Percentiles rank a stretch among this genome's conserved stretches.
Conservation (phyloP, 75 land plant species). For the Sequoia sempervirens region DNA sequence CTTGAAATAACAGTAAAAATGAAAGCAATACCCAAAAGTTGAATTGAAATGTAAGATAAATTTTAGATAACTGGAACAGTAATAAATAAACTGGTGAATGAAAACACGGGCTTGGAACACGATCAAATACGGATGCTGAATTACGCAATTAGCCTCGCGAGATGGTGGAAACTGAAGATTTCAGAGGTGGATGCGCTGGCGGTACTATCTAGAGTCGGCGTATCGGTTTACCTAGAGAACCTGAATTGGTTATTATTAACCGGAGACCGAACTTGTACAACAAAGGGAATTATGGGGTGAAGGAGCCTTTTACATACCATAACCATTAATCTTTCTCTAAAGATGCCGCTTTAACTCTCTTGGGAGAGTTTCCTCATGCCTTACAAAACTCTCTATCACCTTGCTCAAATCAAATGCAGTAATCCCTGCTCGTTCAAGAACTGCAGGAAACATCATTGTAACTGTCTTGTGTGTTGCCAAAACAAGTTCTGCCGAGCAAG, state of each 20-base stretch:
- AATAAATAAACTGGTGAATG: background rate
- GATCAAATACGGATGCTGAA: background rate
- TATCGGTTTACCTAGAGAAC: no score
- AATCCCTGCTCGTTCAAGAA: constrained; percentile 89
- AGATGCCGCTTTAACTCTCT: constrained; percentile 93
- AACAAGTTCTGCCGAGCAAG: constrained; percentile 96
- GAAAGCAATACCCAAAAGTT: background rate
- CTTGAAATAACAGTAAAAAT: background rate
- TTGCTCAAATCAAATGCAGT: constrained; percentile 97
- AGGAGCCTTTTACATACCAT: constrained; percentile 98
- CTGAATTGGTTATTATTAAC: no score
- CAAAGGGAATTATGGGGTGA: constrained; percentile 88
- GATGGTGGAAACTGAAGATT: no score
- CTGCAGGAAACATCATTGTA: constrained; percentile 86
- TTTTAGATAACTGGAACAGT: background rate
- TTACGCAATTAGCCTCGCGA: no score
- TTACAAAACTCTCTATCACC: constrained; percentile 91
- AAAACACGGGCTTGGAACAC: background rate
- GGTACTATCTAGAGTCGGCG: no score
- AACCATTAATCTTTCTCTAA: constrained; percentile 85
- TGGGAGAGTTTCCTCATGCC: constrained; percentile 93
- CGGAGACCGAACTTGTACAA: no score
- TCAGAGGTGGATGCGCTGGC: no score
- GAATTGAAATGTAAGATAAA: background rate
- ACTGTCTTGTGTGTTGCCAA: constrained; percentile 90